Base-by-base conservation (phyloP, 345 rosid species). In the Gossypium thurberi region DNA sequence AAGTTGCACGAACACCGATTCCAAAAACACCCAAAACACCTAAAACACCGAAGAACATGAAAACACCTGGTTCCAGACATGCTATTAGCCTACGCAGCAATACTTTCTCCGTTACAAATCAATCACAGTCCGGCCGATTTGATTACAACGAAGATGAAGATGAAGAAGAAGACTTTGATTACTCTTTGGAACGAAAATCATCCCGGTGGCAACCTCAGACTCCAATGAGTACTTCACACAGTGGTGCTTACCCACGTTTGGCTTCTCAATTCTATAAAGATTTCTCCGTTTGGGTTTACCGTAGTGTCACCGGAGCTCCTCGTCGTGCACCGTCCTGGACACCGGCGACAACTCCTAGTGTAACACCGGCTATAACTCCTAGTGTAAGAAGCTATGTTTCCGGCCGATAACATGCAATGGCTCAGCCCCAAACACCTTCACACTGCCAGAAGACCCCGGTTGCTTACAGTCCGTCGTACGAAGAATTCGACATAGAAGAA, bases 251-350 rank as follows among this genome's bases (percentile, higher is more conserved):
- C 12, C 89, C 84, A 2, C 82, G 84, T 14, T 76, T 87, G 71
- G 94, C 91, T 56, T 86, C 94, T 60, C 87, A 87, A 0, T 87
- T 89, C 80, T 84, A 89, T 81, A 87, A 83, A 72, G 91, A 89
- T 11, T 89, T 89, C 73, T 79, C 86, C 1, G 85, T 78, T 44
- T 89, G 94, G 94, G 18, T 87, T 69, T 87, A 86, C 80, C 76
- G 80, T 65, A 86, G 91, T 37, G 84, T 87, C 3, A 81, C 73
- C 28, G 78, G 87, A 51, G 82, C 90, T 18, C 87, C 94, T 47
- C 84, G 53, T 17, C 86, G 78, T 1, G 81, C 70, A 11, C 91
- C 90, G 0, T 84, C 94, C 3, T 87, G 88, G 94, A 85, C 87
- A 46, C 91, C 87, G 2, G 89, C 84, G 5, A 82, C 82, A 72